Conservation (phyloP, 1,139 yeast species). For the Suhomyces chickasaworum region DNA sequence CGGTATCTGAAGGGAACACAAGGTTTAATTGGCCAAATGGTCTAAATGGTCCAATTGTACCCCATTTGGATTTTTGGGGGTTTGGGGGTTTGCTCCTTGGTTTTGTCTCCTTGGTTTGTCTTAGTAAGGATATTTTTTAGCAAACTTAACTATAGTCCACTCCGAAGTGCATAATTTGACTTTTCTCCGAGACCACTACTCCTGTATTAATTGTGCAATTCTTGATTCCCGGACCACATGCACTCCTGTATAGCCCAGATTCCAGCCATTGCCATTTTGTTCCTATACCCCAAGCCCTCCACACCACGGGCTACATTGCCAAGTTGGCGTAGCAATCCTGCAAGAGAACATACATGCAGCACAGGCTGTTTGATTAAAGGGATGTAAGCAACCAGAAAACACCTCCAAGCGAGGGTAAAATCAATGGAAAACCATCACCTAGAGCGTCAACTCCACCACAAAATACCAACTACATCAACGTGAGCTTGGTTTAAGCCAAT, state of each 20-base stretch:
- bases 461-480: background rate
- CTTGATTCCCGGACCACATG: background rate
- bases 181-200: background rate
- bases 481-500: too few species aligned
- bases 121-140: background rate
- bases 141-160: background rate
- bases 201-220: background rate
- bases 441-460: too few species aligned
- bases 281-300: background rate
- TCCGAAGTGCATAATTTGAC: background rate
- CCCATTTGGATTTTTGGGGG: background rate
- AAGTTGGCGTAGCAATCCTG: conserved; percentile 9
- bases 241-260: background rate
- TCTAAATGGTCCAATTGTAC: background rate
- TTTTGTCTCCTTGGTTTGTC: background rate
- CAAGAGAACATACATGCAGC: conserved; percentile 6
- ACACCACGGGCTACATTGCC: background rate
- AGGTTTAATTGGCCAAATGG: background rate
- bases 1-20: background rate
- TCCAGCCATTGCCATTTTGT: background rate
- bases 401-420: too few species aligned
- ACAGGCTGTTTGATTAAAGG: background rate
- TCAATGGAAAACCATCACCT: too few species aligned
- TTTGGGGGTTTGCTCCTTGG: background rate
- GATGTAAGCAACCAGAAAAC: conserved; percentile 1